A percentile compares a stretch with the other conserved stretches of the same genome.
These are phyloP conservation scores for Kingdonia uniflora DNA, from an alignment of 164 flowering plant genomes.

Conservation along the genomic window DNA sequence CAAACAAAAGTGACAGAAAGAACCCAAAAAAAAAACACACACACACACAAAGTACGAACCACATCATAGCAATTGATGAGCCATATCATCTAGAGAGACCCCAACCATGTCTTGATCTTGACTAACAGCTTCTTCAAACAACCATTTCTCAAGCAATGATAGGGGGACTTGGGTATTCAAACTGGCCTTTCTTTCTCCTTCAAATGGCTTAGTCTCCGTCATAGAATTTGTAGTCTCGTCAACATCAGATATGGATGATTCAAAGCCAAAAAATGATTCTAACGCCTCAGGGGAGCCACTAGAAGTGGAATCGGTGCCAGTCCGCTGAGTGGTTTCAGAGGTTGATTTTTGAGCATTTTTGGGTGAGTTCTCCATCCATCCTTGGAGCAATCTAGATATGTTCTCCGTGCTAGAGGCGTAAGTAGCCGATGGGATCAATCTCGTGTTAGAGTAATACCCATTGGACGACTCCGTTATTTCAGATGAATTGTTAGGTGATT, in stretches of 20 bases:
- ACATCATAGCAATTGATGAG: too few relatives aligned
- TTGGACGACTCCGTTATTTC: constrained; percentile 12
- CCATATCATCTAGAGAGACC: constrained; percentile 1
- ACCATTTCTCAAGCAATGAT: constrained; percentile 22
- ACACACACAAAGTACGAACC: too few relatives aligned
- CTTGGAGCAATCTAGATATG: constrained; percentile 53
- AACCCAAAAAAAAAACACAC: too few relatives aligned
- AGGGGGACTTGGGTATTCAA: constrained; percentile 17
- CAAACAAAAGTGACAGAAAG: too few relatives aligned
- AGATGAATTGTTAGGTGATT: constrained; percentile 8
- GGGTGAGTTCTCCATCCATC: constrained; percentile 38
- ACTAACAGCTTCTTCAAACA: constrained; percentile 17
- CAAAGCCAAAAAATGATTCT: constrained; percentile 12
- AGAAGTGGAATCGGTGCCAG: constrained; percentile 10
- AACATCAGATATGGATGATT: constrained; percentile 30
- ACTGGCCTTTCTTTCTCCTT: constrained; percentile 30
- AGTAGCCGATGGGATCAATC: constrained; percentile 8
- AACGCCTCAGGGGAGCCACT: constrained; percentile 10
- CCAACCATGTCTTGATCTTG: neutral
- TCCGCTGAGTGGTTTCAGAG: constrained; percentile 16
- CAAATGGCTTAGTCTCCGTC: constrained; percentile 16
- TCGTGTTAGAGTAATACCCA: neutral
- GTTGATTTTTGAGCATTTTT: constrained; percentile 12
- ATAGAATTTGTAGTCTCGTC: constrained; percentile 14
- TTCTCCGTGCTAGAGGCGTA: constrained; percentile 70